Base-by-base conservation (phyloP, 225 moss, liverwort and hornwort genomes). In the Physcomitrium patens region DNA sequence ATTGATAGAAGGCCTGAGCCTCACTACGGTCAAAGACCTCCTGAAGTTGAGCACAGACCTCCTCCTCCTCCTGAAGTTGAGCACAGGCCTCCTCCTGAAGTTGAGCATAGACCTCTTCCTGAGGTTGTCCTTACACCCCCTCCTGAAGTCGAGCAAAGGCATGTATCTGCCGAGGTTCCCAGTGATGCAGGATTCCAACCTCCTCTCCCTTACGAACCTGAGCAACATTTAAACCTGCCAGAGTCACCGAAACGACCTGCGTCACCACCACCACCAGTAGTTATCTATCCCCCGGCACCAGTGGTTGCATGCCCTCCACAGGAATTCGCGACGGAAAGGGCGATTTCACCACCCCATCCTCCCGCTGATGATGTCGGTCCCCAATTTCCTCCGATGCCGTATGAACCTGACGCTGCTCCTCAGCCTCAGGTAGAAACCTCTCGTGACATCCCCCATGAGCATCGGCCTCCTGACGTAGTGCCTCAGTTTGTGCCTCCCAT, bases 331-430 rank as follows among this genome's bases (percentile, higher is more conserved):
- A 37, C 31, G 5, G 31, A 37, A 37, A 37, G 31, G 7, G 31
- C 31, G 31, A 37, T 37, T 37, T 37, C 31, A 37, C 31, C 31
- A 37, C 31, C 31, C 31, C 31, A 37, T 3, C 79, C 76, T 50
- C 62, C 67, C 13, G 69, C 12, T 46, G 69, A 76, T 58, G 63
- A 18, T 26, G 48, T 53, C 19, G 60, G 6, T 0, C 27, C 8
- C 54, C 68, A 27, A 50, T 87, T 75, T 46, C 87, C 87, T 58
- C 82, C 84, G 60, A 53, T 68, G 73, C 80, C 83, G 14, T 85
- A 78, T 20, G 84, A 85, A 49, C 81, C 84, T 7, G 67, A 18
- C 3, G 60, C 0, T 13, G 31, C 42, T 2, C 52, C 73, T 60
- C 49, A 50, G 8, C 76, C 79, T 55, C 70, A 73, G 3, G 63